Base-by-base conservation (phyloP, 148 eudicot genomes). In the Rhododendron molle region DNA sequence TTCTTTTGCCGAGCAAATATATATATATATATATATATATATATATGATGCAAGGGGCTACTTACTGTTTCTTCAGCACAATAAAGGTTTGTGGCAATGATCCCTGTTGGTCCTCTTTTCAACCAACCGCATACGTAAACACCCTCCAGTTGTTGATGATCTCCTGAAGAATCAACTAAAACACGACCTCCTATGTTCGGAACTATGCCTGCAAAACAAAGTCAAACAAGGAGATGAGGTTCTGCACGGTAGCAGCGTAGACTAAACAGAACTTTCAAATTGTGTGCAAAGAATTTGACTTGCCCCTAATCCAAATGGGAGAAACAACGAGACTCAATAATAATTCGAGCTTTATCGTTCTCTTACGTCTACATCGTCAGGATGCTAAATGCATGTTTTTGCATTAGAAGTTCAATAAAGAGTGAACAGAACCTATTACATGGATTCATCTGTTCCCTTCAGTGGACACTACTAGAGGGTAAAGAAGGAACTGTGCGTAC, bases 41-140 rank as follows among this genome's bases (percentile, higher is more conserved):
- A 44, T 26, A 87, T 28, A 3, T 15, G 34, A 28, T n/a, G 13
- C 72, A 74, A 14, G 28, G 16, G 2, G 21, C 16, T n/a, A 85
- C 93, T 94, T 86, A 97, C 98, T 79, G 98, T 97, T 92, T 97
- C 98, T 85, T 97, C 99, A 5, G 98, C 98, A 88, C 96, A 94
- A 83, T 95, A 90, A 84, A 94, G 98, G 87, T 97, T 97, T 50
- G 99, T 97, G 54, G 90, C 98, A 85, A 97, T 87, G 56, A 95
- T 97, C 74, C 98, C 98, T n/a, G 98, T 95, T 71, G 99, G 98
- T 78, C 99, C 99, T 88, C 99, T 92, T 91, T 97, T 97, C 89
- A 97, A 87, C 99, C 98, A 97, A 80, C 99, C 98, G 86, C 98
- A 95, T 12, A 97, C 98, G 77, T 95, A 97, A 85, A 95, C 86